phyloP scores from a whole-genome alignment of 768 basidiomycete species.

The Tubosaeta brunneosetosa region DNA sequence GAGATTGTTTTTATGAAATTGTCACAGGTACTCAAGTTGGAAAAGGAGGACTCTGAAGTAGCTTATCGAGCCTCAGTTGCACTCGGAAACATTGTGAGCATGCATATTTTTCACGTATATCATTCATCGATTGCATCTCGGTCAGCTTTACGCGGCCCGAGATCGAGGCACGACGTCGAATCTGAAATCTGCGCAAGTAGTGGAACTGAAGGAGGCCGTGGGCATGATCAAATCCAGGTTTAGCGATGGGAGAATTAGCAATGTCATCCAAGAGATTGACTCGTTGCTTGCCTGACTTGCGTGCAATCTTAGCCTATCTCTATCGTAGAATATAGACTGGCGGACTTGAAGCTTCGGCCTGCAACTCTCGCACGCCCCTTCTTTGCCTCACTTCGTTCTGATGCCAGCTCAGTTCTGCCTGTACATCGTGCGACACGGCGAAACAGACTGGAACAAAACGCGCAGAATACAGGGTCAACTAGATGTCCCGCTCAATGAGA shows the following conservation, averaged over 20 bases:
- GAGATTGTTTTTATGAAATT: slow-evolving; percentile 5
- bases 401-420: slow-evolving; percentile 40
- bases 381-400: not conserved
- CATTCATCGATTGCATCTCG: not conserved
- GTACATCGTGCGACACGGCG: slow-evolving; percentile 73
- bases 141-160: slow-evolving; percentile 49
- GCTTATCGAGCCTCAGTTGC: slow-evolving; percentile 68
- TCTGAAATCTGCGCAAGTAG: slow-evolving; percentile 32
- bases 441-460: slow-evolving; percentile 64
- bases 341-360: too few relatives aligned
- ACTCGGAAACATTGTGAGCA: slow-evolving; percentile 65
- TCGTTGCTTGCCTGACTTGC: slow-evolving; percentile 30
- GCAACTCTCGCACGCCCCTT: not conserved
- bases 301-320: not conserved
- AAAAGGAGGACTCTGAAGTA: slow-evolving; percentile 60
- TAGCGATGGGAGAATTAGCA: slow-evolving; percentile 55
- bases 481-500: slow-evolving; percentile 62
- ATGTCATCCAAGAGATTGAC: slow-evolving; percentile 45
- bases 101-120: not conserved
- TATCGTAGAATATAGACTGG: not conserved
- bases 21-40: slow-evolving; percentile 30
- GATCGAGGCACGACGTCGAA: slow-evolving; percentile 33
- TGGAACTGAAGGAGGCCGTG: slow-evolving; percentile 39
- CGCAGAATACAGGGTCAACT: slow-evolving; percentile 72
- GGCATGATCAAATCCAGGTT: slow-evolving; percentile 43